Evolutionary conservation across 2,329 filamentous ascomycete genomes (phyloP), one percentile per base, ranked within the genome.

Genomic region (Xylaria sp.): DNA sequence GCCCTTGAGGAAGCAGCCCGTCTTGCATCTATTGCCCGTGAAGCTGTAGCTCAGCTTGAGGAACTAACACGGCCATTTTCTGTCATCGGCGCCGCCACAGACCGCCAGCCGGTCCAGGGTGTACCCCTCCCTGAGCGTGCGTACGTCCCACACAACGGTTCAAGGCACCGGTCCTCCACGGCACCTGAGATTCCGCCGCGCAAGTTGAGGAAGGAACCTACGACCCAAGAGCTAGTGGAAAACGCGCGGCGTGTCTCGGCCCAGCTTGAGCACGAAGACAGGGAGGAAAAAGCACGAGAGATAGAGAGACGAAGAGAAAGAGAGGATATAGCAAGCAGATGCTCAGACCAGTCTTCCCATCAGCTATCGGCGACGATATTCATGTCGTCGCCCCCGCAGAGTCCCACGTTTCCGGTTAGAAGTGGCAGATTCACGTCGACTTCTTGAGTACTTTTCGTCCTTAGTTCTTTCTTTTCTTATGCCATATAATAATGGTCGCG

Each of bases 1-100:
- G 61, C 69, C 9, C 63, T 71, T 3, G 70, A 72, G 56, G 71
- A 73, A 67, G 71, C 68, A 22, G 68, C 66, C 13, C 70, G 70
- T 25, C 70, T 73, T 10, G 65, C 70, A 20, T 49, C 66, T 1
- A 60, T 72, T n/a, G 71, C 71, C 17, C 71, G 70, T 20, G 63
- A 67, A 29, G 65, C 71, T 5, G 59, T 72, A 20, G 66, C 68
- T 2, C 66, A 73, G n/a, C 66, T 72, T 7, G 71, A 73, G 31
- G 70, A 71, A 7, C 44, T 72, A 11, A 70, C 70, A 22, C 61
- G 71, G 13, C 66, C 55, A 61, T 66, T 65, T 42, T 64, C 69
- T 42, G 29, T 39, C 20, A 38, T 45, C 13, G 25, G 39, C 29
- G 36, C 57, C 25, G 27, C 47, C 4, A 25, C 31, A 17, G 54